Percentiles rank a stretch among this genome's conserved stretches.
These are phyloP conservation scores for Myochromella boudieri DNA, from an alignment of 768 basidiomycete species.

Conservation along the genomic window DNA sequence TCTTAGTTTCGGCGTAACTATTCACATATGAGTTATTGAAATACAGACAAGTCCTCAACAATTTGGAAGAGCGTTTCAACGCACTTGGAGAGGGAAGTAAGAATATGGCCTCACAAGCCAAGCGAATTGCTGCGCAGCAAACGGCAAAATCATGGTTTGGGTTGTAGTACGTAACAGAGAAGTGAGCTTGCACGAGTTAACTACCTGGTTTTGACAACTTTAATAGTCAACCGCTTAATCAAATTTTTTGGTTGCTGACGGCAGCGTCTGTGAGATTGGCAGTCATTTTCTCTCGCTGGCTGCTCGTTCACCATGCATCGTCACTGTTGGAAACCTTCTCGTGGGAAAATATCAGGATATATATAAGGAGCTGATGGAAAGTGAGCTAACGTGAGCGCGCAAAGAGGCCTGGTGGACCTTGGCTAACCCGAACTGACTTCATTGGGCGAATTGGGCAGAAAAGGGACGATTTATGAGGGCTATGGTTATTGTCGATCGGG, in stretches of 20 bases:
- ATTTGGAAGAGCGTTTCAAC: conserved; percentile 62
- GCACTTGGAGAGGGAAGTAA: conserved; percentile 66
- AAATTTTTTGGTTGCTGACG: conserved; percentile 20
- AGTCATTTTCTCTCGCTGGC: conserved; percentile 42
- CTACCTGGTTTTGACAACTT: background rate
- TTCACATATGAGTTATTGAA: background rate
- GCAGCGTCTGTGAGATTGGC: conserved; percentile 34
- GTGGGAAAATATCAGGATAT: conserved; percentile 24
- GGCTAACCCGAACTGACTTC: background rate
- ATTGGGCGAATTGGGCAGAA: background rate
- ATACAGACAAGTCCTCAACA: conserved; percentile 57
- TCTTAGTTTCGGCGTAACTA: background rate
- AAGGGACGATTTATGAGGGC: too few relatives aligned
- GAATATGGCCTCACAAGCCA: conserved; percentile 69
- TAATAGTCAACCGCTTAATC: background rate
- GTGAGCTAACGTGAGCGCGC: background rate
- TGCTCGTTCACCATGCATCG: conserved; percentile 43
- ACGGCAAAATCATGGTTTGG: conserved; percentile 68
- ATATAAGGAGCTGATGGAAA: background rate
- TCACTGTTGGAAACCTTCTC: conserved; percentile 32
- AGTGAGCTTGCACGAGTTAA: background rate
- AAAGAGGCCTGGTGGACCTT: background rate
- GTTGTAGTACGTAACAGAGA: conserved; percentile 27
- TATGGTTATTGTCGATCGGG: conserved; percentile 27
- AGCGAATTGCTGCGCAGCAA: conserved; percentile 61